Evolutionary conservation across 2,329 filamentous ascomycete genomes (phyloP).

Genomic region (Penicillium oxalicum): DNA sequence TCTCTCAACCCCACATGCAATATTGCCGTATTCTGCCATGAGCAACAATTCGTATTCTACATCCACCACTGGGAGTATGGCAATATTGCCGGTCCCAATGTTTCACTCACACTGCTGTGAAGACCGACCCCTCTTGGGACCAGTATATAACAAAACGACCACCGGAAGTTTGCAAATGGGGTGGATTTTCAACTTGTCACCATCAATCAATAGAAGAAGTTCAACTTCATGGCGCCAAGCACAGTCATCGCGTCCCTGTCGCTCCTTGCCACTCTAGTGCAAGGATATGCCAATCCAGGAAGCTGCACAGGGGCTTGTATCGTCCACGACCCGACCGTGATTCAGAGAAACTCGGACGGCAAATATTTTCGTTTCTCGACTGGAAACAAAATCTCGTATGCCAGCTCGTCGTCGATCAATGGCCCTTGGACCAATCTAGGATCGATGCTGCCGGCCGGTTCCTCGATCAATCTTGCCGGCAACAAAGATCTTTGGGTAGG

Average conservation of each 20-base stretch:
- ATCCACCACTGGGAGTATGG: too few relatives aligned
- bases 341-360: conserved; percentile 44
- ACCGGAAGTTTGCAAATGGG: too few relatives aligned
- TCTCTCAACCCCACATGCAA: too few relatives aligned
- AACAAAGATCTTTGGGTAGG: conserved; percentile 47
- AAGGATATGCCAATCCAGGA: conserved; percentile 28
- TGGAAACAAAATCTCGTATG: conserved; percentile 45
- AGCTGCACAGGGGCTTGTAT: conserved; percentile 28
- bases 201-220: too few relatives aligned
- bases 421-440: conserved; percentile 50
- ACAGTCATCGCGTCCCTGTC: neutral
- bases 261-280: conserved; percentile 14
- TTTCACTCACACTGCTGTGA: too few relatives aligned
- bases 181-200: too few relatives aligned
- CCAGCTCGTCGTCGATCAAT: conserved; percentile 42
- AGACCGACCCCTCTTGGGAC: too few relatives aligned
- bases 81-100: too few relatives aligned
- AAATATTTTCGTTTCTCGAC: conserved; percentile 52
- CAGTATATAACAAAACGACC: too few relatives aligned
- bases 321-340: conserved; percentile 46
- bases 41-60: too few relatives aligned
- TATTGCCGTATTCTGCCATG: too few relatives aligned
- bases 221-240: too few relatives aligned
- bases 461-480: conserved; percentile 42
- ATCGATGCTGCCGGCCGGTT: conserved; percentile 42